phyloP scores from a whole-genome alignment of 371 early-diverging fungal genomes.

The Rhizopus microsporus region DNA sequence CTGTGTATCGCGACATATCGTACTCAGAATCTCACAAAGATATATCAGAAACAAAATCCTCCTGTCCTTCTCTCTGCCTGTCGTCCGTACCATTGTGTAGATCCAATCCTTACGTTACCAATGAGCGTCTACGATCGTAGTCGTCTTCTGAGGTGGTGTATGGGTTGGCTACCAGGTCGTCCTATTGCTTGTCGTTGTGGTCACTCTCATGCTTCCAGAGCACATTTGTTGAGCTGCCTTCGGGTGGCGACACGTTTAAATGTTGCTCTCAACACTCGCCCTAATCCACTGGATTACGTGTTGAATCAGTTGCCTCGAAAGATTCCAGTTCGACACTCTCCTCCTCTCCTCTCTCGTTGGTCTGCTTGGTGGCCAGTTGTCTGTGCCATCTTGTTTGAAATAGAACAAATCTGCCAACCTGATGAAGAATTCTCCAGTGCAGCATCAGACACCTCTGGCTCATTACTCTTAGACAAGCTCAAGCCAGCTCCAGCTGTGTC shows the following conservation, averaged over 20 bases:
- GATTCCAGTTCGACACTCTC: not conserved
- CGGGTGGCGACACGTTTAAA: not conserved
- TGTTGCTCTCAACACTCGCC: not conserved
- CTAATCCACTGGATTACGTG: not conserved
- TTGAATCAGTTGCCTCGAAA: not conserved
- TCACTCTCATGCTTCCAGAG: constrained; percentile 1
- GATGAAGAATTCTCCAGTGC: not conserved
- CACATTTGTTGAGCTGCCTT: not conserved
- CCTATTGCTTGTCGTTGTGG: constrained; percentile 9
- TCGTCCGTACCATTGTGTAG: constrained; percentile 1
- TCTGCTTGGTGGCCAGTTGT: constrained; percentile 1
- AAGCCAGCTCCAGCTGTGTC: not conserved
- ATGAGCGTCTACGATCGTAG: constrained; percentile 6
- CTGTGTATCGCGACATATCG: not conserved
- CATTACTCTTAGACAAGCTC: not conserved
- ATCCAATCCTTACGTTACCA: constrained; percentile 1
- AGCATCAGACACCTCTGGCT: not conserved
- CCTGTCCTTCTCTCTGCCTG: not conserved
- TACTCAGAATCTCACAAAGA: not conserved
- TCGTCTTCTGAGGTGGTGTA: constrained; percentile 15
- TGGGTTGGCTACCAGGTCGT: constrained; percentile 18
- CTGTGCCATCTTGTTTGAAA: constrained; percentile 3
- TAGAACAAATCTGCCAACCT: constrained; percentile 3
- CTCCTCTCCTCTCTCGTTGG: not conserved
- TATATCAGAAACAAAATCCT: too few relatives aligned